These are phyloP conservation scores for Trichosanthes truncata DNA, from an alignment of 306 rosid genomes.

Conservation along the genomic window DNA sequence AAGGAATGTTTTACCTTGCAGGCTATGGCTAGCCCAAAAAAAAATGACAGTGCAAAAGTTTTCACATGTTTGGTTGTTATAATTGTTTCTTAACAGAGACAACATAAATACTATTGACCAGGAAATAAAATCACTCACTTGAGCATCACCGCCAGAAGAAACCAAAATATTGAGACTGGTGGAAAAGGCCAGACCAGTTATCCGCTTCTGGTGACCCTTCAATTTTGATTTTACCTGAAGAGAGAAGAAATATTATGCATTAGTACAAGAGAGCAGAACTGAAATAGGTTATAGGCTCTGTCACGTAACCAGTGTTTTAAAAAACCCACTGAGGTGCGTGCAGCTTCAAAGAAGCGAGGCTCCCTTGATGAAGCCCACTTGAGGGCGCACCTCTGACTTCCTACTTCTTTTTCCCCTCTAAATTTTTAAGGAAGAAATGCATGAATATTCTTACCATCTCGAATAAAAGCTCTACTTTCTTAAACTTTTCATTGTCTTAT, in stretches of 20 bases:
- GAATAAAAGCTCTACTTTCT: neutral
- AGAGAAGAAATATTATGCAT: slow-evolving; percentile 2
- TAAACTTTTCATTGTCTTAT: too few species aligned
- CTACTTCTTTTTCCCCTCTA: neutral
- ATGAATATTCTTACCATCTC: neutral
- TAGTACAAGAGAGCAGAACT: neutral
- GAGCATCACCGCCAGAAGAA: slow-evolving; percentile 85
- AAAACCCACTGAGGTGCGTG: too few species aligned
- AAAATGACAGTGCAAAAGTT: neutral
- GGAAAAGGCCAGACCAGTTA: slow-evolving; percentile 79
- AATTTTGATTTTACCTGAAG: slow-evolving; percentile 65
- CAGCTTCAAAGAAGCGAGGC: neutral
- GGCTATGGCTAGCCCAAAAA: neutral
- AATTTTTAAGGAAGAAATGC: neutral
- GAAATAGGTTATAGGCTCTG: neutral
- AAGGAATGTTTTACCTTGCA: neutral
- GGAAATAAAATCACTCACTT: slow-evolving; percentile 32
- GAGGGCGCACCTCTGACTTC: neutral
- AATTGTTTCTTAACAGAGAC: neutral
- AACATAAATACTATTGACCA: neutral
- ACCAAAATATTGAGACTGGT: slow-evolving; percentile 60
- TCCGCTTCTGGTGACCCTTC: slow-evolving; percentile 73
- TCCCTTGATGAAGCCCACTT: neutral
- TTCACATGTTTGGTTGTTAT: neutral
- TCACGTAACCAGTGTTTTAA: neutral